These are phyloP conservation scores for Narthecium ossifragum DNA, from an alignment of 106 monocot species.

Conservation along the genomic window DNA sequence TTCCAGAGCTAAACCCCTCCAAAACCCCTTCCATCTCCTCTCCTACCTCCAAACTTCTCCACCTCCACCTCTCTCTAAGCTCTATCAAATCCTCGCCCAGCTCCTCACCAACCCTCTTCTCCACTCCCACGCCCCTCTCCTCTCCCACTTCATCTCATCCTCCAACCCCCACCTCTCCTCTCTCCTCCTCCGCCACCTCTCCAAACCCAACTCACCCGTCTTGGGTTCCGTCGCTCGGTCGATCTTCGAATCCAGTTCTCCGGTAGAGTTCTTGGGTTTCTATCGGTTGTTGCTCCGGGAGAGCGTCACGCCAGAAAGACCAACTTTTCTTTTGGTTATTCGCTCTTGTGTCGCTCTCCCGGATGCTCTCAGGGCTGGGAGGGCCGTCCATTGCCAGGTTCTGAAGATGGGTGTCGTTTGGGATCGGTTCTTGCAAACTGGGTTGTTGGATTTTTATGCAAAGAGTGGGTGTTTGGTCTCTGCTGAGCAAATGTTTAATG, in stretches of 20 bases:
- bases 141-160: background rate
- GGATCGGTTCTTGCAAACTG: slow-evolving; percentile 6
- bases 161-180: background rate
- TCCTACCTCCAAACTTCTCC: too few relatives aligned
- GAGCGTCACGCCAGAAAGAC: background rate
- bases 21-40: too few relatives aligned
- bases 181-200: background rate
- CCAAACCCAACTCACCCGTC: background rate
- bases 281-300: background rate
- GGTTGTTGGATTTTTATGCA: slow-evolving; percentile 6
- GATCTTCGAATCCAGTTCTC: background rate
- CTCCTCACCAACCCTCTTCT: background rate
- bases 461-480: background rate
- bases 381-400: slow-evolving; percentile 1
- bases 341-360: background rate
- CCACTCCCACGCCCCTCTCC: background rate
- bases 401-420: background rate
- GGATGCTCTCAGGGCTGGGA: background rate
- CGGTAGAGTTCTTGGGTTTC: background rate
- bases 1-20: too few relatives aligned
- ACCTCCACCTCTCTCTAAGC: background rate
- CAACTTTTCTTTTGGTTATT: background rate
- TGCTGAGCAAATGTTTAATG: slow-evolving; percentile 4
- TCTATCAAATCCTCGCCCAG: slow-evolving; percentile 1
- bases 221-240: background rate